These are phyloP conservation scores for Lagerstroemia speciosa DNA, from an alignment of 345 rosid genomes.

Conservation along the genomic window DNA sequence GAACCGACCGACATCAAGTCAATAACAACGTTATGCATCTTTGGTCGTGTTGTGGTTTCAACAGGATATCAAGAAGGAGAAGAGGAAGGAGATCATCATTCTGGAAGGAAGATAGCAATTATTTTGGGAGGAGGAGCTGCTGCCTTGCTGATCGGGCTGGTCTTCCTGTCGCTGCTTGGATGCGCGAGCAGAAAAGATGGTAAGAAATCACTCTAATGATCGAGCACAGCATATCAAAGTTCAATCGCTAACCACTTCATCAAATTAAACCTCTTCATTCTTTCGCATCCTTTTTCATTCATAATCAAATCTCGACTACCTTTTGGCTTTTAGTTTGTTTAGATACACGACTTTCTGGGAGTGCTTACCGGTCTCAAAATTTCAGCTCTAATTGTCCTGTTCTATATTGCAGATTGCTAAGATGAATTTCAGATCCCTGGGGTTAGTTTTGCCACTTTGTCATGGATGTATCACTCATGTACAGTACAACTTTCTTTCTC, in stretches of 20 bases:
- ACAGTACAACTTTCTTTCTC: too few relatives aligned
- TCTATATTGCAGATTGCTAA: slow-evolving; percentile 8
- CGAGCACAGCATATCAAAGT: neutral
- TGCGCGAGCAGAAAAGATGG: slow-evolving; percentile 36
- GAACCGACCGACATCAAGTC: neutral
- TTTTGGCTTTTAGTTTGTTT: neutral
- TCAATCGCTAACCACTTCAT: neutral
- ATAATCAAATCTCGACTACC: neutral
- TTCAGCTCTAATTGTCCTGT: neutral
- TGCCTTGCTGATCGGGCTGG: slow-evolving; percentile 29
- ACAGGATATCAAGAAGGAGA: neutral
- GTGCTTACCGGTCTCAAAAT: neutral
- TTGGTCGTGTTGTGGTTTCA: neutral
- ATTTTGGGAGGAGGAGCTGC: slow-evolving; percentile 55
- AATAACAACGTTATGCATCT: too few relatives aligned
- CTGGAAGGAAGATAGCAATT: slow-evolving; percentile 47
- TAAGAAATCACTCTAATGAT: slow-evolving; percentile 6
- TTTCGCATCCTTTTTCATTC: too few relatives aligned
- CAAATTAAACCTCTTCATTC: neutral
- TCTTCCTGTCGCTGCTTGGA: slow-evolving; percentile 29
- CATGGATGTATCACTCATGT: too few relatives aligned
- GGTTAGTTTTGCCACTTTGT: neutral
- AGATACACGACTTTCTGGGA: neutral
- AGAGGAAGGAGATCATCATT: neutral
- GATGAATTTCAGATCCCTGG: neutral